Percentiles rank a stretch among this genome's conserved stretches.
Evolutionary conservation across 192 early-diverging fungal species (phyloP).

Genomic region (Funneliformis mosseae): DNA sequence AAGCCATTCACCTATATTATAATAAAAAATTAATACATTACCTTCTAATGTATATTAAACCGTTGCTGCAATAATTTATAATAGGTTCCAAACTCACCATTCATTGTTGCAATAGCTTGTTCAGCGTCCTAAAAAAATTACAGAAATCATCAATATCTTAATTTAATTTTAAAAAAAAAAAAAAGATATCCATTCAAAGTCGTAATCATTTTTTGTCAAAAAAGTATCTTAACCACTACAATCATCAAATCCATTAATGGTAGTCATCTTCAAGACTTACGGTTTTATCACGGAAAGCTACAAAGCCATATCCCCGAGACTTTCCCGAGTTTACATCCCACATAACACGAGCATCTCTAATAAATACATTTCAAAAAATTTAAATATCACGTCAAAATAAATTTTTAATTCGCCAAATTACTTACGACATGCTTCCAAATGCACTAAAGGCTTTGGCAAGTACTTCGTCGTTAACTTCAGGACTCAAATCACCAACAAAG

Average conservation of each 20-base stretch:
- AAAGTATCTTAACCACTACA: conserved; percentile 9
- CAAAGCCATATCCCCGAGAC: conserved; percentile 91
- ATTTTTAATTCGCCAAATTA: conserved; percentile 25
- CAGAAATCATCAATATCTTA: neutral
- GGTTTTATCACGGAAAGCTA: conserved; percentile 81
- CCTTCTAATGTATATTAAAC: neutral
- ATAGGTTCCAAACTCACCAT: conserved; percentile 50
- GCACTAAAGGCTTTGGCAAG: conserved; percentile 75
- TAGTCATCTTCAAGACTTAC: conserved; percentile 36
- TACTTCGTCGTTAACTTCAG: conserved; percentile 86
- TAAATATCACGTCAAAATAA: neutral
- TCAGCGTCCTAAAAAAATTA: conserved; percentile 70
- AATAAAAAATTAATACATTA: neutral
- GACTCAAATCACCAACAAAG: conserved; percentile 92
- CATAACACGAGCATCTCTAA: conserved; percentile 90
- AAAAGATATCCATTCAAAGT: neutral
- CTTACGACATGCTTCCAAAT: conserved; percentile 78
- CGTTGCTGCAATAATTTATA: too few relatives aligned
- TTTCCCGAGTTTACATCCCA: conserved; percentile 88
- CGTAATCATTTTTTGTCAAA: neutral
- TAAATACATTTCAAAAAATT: neutral
- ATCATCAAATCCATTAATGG: neutral
- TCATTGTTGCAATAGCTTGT: conserved; percentile 82
- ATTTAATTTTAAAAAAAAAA: neutral
- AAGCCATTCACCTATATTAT: conserved; percentile 60